Evolutionary conservation across 805 yeast genomes (phyloP).

Genomic region (Barnettozyma botsteinii): DNA sequence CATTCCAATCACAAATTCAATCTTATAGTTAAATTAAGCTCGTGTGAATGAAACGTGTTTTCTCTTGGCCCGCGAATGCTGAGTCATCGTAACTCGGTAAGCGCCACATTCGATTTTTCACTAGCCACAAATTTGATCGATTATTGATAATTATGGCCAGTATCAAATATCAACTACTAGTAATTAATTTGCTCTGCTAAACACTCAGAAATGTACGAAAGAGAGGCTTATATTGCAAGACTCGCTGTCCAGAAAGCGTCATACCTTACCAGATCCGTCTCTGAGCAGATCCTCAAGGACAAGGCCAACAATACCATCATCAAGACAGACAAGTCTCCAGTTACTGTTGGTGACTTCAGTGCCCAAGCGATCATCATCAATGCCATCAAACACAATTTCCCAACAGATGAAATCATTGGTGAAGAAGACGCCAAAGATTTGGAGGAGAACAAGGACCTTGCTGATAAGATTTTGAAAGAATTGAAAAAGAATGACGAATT

Average conservation of each 20-base stretch:
- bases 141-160: too few species aligned
- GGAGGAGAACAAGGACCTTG: slow-evolving; percentile 43
- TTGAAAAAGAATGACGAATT: slow-evolving; percentile 47
- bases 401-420: slow-evolving; percentile 82
- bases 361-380: slow-evolving; percentile 91
- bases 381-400: slow-evolving; percentile 74
- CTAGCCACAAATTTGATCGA: too few species aligned
- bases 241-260: slow-evolving; percentile 90
- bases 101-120: too few species aligned
- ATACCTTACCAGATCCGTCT: slow-evolving; percentile 58
- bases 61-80: too few species aligned
- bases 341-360: slow-evolving; percentile 93
- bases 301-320: slow-evolving; percentile 53
- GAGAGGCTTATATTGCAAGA: slow-evolving; percentile 76
- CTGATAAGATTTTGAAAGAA: slow-evolving; percentile 51
- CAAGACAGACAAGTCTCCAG: slow-evolving; percentile 89
- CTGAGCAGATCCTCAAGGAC: slow-evolving; percentile 46
- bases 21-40: too few species aligned
- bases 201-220: slow-evolving; percentile 35
- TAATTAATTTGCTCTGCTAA: too few species aligned
- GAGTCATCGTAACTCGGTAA: too few species aligned
- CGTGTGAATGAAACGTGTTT: not conserved
- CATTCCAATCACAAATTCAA: too few species aligned
- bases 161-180: too few species aligned
- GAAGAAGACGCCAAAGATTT: slow-evolving; percentile 84